Base-by-base conservation (phyloP, 2,329 filamentous ascomycete species). In the Xenosphaeropsis pyriputrescens region DNA sequence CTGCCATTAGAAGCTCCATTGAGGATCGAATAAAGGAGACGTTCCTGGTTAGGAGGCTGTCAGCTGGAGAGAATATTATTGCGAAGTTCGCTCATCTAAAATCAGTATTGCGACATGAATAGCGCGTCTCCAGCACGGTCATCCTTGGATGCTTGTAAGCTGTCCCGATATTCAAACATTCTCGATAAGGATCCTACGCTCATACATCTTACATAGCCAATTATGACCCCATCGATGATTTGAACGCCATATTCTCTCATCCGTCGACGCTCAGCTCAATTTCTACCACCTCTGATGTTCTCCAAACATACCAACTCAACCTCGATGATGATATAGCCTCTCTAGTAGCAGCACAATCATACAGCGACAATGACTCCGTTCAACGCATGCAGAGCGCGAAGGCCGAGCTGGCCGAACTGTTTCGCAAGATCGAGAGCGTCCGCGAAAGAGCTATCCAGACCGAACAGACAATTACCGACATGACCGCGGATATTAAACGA, bases 401-500 rank as follows among this genome's bases (percentile, higher is more conserved):
- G 62, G 72, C 76, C 40, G 91, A 96, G 62, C 75, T 98, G 44
- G 81, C 82, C 14, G 79, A 82, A 48, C 75, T 98, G 30, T 95
- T 98, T 67, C 76, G 78, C 51, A 93, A 93, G 63, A 95, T 98
- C 57, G 89, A 96, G 58, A 83, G 79, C 46, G 89, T 98, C 39
- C 83, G 88, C 39, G 79, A 80, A 50, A 77, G 89, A 37, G 91
- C 91, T 29, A 74, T 93, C 50, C 78, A 88, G 65, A 96, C 91
- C 15, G 91, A 98, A 60, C 80, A 86, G 57, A 82, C 88, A 47
- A 98, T 98, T 55, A 95, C 89, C 34, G 86, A 86, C 48, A 98
- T 98, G 91, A 98, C 91, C 43, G 86, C 91, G 41, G 91, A 98
- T 54, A 98, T 98, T 58, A 98, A 98, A 65, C 79, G 89, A 47